Evolutionary conservation across 2,329 filamentous ascomycete genomes (phyloP), one percentile per base, ranked within the genome.

Genomic region (Aspergillus ochraceoroseus): DNA sequence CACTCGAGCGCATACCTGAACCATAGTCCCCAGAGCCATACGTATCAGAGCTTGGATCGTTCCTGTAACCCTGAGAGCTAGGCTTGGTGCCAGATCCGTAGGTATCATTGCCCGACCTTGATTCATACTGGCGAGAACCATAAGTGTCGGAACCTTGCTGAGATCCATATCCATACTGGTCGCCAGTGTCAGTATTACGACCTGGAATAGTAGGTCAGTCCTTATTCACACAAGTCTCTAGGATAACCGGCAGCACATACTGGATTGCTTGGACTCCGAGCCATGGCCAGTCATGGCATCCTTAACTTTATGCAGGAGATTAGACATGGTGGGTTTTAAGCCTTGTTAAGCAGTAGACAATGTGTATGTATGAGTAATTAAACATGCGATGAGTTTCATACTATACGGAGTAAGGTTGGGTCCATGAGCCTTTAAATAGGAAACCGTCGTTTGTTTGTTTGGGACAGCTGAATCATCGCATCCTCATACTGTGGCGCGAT

Each of bases 231-330:
- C 6, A 12, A 7, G 7, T 23, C 13, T 5, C 20, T 3, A 6
- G 5, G 18, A 14, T 18, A 8, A 14, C 17, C 8, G 14, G 17
- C 7, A 23, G 13, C 4, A 8, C 33, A 22, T 41, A 38, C 34
- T 13, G 19, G 46, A 46, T 11, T 36, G 43, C 30, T 58, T 48
- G 11, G 45, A 47, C 12, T 49, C 46, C 13, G 55, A 44, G 40
- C 60, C 50, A 49, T 62, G 53, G 19, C 63, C 54, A 17, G 52
- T 55, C 36, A 74, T 44, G 47, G 56, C 67, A 27, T 73, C 65
- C 56, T 72, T 74, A 38, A 72, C 64, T 45, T 73, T 74, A 56
- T 73, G 62, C 40, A 71, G 52, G 38, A 71, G 54, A 35, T 56
- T 55, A 26, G 68, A 69, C 71, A 74, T 75, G 44, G n/a, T 32